Conservation (phyloP, 345 rosid species). For the Iberis pinnata region DNA sequence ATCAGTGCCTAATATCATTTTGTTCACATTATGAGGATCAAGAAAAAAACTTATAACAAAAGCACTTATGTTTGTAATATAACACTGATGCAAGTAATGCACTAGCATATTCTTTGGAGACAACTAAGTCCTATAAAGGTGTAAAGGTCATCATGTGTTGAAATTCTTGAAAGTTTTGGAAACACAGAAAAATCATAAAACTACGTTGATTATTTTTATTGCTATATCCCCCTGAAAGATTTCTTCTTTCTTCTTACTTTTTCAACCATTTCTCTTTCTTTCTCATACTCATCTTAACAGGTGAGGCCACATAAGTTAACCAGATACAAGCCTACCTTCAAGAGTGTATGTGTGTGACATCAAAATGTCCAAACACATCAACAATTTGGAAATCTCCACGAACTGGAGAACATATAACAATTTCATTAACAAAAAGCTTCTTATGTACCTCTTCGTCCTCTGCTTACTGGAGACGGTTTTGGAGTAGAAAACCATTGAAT, state of each 20-base stretch:
- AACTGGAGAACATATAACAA: conserved; percentile 12
- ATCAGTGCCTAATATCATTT: background rate
- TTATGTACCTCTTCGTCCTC: conserved; percentile 55
- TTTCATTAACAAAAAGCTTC: conserved; percentile 6
- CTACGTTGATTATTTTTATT: background rate
- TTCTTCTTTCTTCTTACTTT: background rate
- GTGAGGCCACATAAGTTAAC: conserved; percentile 5
- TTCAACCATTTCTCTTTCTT: conserved; percentile 1
- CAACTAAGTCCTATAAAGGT: conserved; percentile 3
- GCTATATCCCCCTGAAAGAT: background rate
- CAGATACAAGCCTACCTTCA: conserved; percentile 7
- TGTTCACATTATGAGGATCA: conserved; percentile 6
- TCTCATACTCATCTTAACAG: conserved; percentile 2
- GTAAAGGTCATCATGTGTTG: conserved; percentile 6
- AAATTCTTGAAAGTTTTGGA: background rate
- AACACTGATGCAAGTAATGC: conserved; percentile 9
- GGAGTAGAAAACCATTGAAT: conserved; percentile 72
- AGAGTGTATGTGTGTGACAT: conserved; percentile 1
- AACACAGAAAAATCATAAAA: background rate
- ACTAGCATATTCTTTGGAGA: conserved; percentile 2
- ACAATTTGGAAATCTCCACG: background rate
- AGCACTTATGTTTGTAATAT: conserved; percentile 2
- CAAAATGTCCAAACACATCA: conserved; percentile 13
- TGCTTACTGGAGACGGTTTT: conserved; percentile 54
- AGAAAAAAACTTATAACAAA: conserved; percentile 1